Evolutionary conservation across 768 basidiomycete species (phyloP).

Genomic region (Cubamyces lactineus): DNA sequence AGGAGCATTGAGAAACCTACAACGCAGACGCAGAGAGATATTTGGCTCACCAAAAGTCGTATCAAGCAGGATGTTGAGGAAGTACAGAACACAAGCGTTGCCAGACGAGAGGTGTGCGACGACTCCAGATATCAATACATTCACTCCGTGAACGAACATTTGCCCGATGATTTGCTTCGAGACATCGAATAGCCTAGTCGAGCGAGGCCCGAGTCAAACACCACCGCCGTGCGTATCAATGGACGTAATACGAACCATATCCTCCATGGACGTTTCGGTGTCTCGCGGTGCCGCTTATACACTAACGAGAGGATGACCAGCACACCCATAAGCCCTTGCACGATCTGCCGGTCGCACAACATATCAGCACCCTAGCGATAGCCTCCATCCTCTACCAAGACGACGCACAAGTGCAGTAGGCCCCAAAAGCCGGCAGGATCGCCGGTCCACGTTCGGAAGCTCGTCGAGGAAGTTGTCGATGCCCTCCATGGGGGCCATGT

Average conservation of each 20-base stretch:
- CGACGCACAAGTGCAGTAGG: constrained; percentile 48
- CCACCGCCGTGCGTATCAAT: not conserved
- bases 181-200: constrained; percentile 83
- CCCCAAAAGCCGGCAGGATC: constrained; percentile 48
- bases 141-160: constrained; percentile 77
- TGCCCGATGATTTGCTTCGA: constrained; percentile 90
- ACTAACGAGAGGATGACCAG: constrained; percentile 87
- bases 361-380: constrained; percentile 8
- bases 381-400: not conserved
- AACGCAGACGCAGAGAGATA: not conserved
- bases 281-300: constrained; percentile 86
- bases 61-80: constrained; percentile 91
- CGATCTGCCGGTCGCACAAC: constrained; percentile 48
- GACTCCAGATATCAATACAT: constrained; percentile 78
- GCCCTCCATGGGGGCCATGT: constrained; percentile 16
- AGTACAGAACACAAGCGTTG: constrained; percentile 92
- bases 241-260: constrained; percentile 68
- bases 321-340: constrained; percentile 88
- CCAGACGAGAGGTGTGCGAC: constrained; percentile 68
- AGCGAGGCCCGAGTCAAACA: not conserved
- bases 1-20: not conserved
- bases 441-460: constrained; percentile 45
- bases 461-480: constrained; percentile 34
- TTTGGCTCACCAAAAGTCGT: constrained; percentile 78
- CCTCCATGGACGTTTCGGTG: constrained; percentile 83